Conservation (phyloP, 768 basidiomycete species). For the Paxillus ammoniavirescens region DNA sequence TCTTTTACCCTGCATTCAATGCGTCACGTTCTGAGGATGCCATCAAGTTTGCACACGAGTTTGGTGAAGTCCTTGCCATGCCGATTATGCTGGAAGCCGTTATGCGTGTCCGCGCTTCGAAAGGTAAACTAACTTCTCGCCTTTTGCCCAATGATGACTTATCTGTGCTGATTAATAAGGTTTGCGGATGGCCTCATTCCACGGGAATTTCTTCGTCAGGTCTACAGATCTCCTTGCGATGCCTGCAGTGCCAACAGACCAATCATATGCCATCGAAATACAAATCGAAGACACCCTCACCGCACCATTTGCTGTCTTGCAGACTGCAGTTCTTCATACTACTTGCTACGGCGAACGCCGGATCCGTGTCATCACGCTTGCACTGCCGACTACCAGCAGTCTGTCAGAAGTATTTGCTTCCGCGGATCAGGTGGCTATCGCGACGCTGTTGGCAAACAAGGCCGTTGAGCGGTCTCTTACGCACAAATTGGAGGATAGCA, state of each 20-base stretch:
- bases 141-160: neutral
- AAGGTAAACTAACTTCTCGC: slow-evolving; percentile 50
- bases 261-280: slow-evolving; percentile 93
- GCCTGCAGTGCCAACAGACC: slow-evolving; percentile 95
- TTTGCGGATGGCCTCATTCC: slow-evolving; percentile 94
- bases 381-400: slow-evolving; percentile 84
- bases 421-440: slow-evolving; percentile 85
- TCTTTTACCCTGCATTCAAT: slow-evolving; percentile 98
- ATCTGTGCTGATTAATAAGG: slow-evolving; percentile 45
- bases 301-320: slow-evolving; percentile 88
- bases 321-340: slow-evolving; percentile 93
- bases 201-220: slow-evolving; percentile 98
- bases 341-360: slow-evolving; percentile 92
- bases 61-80: slow-evolving; percentile 88
- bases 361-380: slow-evolving; percentile 86
- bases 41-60: slow-evolving; percentile 97
- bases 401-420: slow-evolving; percentile 89
- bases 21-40: slow-evolving; percentile 93
- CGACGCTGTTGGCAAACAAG: slow-evolving; percentile 85
- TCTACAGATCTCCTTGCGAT: slow-evolving; percentile 95
- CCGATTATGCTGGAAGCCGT: slow-evolving; percentile 97
- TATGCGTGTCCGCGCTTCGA: slow-evolving; percentile 96
- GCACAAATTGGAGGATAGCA: slow-evolving; percentile 85
- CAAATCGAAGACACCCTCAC: slow-evolving; percentile 95
- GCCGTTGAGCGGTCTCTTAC: slow-evolving; percentile 87